Evolutionary conservation across 75 land plant genomes (phyloP), one percentile per base, ranked within the genome.

Genomic region (Selaginella tamariscina): DNA sequence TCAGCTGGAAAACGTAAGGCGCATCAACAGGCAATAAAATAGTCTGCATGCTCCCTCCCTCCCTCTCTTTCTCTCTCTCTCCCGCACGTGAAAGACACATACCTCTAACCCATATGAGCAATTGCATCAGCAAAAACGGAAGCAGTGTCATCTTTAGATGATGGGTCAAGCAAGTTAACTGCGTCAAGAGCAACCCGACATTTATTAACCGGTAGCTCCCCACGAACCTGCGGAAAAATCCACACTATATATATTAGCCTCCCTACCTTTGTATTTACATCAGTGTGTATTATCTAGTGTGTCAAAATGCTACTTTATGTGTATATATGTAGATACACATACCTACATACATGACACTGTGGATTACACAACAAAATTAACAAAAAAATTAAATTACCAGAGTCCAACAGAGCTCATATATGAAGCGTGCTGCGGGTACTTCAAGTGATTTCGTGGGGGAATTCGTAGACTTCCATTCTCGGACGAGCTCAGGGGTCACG

Each of bases 21-120:
- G 8, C n/a, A n/a, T 29, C 21, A 63, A 21, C 9, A 63, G 65
- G 29, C 66, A 26, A 24, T 15, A 21, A 31, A 26, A 65, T 65
- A 11, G 33, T 32, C 20, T 65, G 32, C 66, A 32, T 31, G 39
- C 22, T 29, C 31, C 65, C 65, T 29, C 30, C 33, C 33, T 27
- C 27, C 56, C 33, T 32, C n/a, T 49, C 2, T 23, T 44, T 49
- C 30, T 31, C 24, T 31, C 67, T 31, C 28, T 2, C 67, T 5
- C 5, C 8, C 2, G 27, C 5, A 59, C 8, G 21, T 8, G 15
- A 59, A 59, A 65, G 26, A 44, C 21, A 65, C 84, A 80, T 73
- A 93, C 99, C 75, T 95, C 99, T 75, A 79, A 88, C 89, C 91
- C 85, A 95, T 82, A 66, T 90, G 99, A 15, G 97, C 82, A 64